Evolutionary conservation across 1,139 yeast species (phyloP).

Genomic region (Maudiozyma humilis): DNA sequence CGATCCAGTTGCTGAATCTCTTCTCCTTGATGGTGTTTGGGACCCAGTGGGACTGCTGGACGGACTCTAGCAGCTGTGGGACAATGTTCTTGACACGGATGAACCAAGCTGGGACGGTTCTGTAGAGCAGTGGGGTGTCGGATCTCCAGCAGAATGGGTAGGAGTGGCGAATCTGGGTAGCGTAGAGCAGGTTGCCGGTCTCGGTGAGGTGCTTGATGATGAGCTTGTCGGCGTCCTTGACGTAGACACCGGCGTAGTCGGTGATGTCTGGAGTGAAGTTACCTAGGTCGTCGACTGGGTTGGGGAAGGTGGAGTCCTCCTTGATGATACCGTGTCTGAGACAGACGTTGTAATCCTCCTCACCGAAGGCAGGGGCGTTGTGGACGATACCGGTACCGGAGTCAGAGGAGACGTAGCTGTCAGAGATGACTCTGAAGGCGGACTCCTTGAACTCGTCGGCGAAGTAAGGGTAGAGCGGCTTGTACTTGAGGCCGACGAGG

Average conservation of each 20-base stretch:
- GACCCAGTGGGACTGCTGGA: conserved; percentile 88
- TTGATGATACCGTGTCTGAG: conserved; percentile 63
- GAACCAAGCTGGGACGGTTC: conserved; percentile 98
- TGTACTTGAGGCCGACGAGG: conserved; percentile 68
- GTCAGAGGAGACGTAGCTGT: conserved; percentile 79
- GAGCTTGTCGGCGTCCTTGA: conserved; percentile 89
- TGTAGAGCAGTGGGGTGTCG: conserved; percentile 91
- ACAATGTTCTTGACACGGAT: conserved; percentile 79
- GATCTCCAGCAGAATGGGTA: conserved; percentile 99
- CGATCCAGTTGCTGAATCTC: conserved; percentile 95
- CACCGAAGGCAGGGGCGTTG: conserved; percentile 98
- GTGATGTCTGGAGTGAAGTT: conserved; percentile 64
- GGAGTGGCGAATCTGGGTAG: conserved; percentile 83
- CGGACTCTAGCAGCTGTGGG: conserved; percentile 83
- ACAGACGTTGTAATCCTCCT: conserved; percentile 88
- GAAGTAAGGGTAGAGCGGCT: conserved; percentile 78
- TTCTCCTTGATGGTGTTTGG: conserved; percentile 85
- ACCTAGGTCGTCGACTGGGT: conserved; percentile 91
- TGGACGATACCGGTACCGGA: conserved; percentile 99
- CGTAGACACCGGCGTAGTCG: conserved; percentile 75
- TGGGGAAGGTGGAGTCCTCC: conserved; percentile 70
- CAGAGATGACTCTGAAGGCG: conserved; percentile 76
- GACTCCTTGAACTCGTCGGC: conserved; percentile 62
- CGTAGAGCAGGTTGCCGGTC: conserved; percentile 64
- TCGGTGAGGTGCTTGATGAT: conserved; percentile 80